Percentiles rank a stretch among this genome's conserved stretches.
Evolutionary conservation across 805 yeast genomes (phyloP).

Genomic region (Saccharomycopsis malanga): DNA sequence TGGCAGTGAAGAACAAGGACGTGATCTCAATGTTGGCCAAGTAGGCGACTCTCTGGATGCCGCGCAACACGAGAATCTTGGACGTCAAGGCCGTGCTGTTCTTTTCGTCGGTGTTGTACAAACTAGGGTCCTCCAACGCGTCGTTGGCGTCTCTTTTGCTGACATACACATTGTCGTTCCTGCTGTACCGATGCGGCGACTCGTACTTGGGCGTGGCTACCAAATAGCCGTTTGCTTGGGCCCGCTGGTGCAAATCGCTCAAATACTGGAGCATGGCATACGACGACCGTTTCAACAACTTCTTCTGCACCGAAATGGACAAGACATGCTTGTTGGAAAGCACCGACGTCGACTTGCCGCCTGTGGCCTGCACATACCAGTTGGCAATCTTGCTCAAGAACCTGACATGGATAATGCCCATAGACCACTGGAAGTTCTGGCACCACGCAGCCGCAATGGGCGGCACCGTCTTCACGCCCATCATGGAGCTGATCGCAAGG

Average conservation of each 20-base stretch:
- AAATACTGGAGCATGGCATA: constrained; percentile 25
- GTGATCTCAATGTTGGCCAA: constrained; percentile 82
- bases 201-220: constrained; percentile 9
- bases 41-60: constrained; percentile 87
- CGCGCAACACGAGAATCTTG: constrained; percentile 76
- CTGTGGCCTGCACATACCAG: constrained; percentile 95
- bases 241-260: constrained; percentile 18
- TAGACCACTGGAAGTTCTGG: constrained; percentile 93
- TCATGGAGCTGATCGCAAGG: constrained; percentile 87
- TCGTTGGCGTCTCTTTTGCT: constrained; percentile 31
- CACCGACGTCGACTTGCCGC: constrained; percentile 78
- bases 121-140: constrained; percentile 39
- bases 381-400: constrained; percentile 80
- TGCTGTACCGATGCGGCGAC: neutral
- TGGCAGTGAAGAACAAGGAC: constrained; percentile 76
- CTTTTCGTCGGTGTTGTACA: constrained; percentile 70
- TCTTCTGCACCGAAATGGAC: constrained; percentile 82
- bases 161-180: constrained; percentile 5
- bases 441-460: constrained; percentile 99
- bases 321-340: constrained; percentile 54
- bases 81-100: constrained; percentile 46
- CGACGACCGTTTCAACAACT: constrained; percentile 33
- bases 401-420: constrained; percentile 73
- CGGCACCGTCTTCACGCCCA: constrained; percentile 88
- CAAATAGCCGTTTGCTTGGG: constrained; percentile 15